Evolutionary conservation across 225 moss, liverwort and hornwort species (phyloP), one percentile per base, ranked within the genome.

Genomic region (Straminergon stramineum): DNA sequence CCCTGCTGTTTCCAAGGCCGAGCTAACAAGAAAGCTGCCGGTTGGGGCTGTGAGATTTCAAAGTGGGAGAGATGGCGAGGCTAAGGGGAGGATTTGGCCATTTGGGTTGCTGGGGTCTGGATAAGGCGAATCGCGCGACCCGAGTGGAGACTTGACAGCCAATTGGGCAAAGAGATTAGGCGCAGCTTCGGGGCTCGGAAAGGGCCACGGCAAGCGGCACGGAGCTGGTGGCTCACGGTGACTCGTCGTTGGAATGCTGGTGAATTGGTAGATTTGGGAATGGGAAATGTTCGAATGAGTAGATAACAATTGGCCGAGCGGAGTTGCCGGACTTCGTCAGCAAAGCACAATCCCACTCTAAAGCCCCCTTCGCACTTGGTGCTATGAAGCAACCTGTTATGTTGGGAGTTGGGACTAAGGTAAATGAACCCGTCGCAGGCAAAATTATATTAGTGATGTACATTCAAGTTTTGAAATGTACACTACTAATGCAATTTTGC

Each of bases 91-190:
- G 78, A 84, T 68, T 75, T 48, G 48, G 48, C 48, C 48, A 48
- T 48, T 48, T 75, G 87, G 60, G 85, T 68, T 75, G 85, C 53
- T 52, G 26, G 60, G n/a, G 43, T 62, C 53, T 87, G 90, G 90
- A 90, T 90, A 90, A 90, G 90, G 87, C 84, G 84, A 84, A 90
- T 90, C 90, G 41, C 51, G 87, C 19, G 70, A 84, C 83, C 27
- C 57, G 32, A 83, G 69, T 77, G 55, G 22, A 34, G 55, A 84
- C 70, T 87, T 68, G 84, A 60, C 67, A 83, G 84, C 83, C 90
- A 87, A 87, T 87, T 87, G 87, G 65, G 19, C 74, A 11, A 60
- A 81, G 26, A 58, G 85, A 86, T 82, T 75, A 51, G 55, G 65
- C n/a, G 45, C 79, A 63, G 58, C 20, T 48, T 66, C 84, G 77